Evolutionary conservation across 2,329 filamentous ascomycete species (phyloP), one percentile per base, ranked within the genome.

Genomic region (Ceratocystis colombiana): DNA sequence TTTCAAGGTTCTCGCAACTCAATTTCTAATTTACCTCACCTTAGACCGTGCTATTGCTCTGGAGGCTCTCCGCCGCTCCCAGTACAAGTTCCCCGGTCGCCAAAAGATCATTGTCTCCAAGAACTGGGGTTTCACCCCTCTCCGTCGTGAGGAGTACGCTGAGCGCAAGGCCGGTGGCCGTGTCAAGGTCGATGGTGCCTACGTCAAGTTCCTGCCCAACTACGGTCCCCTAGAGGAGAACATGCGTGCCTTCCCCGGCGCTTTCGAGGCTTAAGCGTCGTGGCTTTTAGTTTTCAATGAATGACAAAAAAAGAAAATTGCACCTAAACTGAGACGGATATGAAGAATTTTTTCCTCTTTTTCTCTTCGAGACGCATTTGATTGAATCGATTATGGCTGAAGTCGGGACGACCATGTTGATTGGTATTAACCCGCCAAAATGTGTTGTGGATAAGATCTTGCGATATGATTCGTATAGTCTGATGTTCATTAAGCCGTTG

Each of bases 41-140:
- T 25, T 71, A 89, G 87, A 94, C 88, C 90, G 91, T 75, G 88
- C 88, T 73, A 86, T 88, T 76, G 94, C 94, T 78, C 91, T 99
- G 76, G 94, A 99, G 88, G 94, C 94, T 77, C 90, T 99, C 79
- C 93, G 95, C 79, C 91, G 94, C 79, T 95, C 91, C 72, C 94
- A 96, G 88, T 96, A 97, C 90, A 99, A 97, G 89, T 99, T 99
- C 90, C 94, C 94, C 73, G 94, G 94, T 80, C 93, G 94, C 82
- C 94, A 99, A 87, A 99, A 99, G 91, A 97, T 99, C 84, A 96
- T 99, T 76, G 88, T 97, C 82, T 95, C 89, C 85, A 99, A 97
- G 91, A 99, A 99, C 88, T 99, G 94, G 94, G 94, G 94, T 74
- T 99, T 99, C 89, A 99, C 94, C 70, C 92, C 92, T 77, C 90